Percentiles rank a stretch among this genome's conserved stretches.
Conservation (phyloP, 495 filamentous ascomycete genomes). For the Astrothelium macrocarpum region DNA sequence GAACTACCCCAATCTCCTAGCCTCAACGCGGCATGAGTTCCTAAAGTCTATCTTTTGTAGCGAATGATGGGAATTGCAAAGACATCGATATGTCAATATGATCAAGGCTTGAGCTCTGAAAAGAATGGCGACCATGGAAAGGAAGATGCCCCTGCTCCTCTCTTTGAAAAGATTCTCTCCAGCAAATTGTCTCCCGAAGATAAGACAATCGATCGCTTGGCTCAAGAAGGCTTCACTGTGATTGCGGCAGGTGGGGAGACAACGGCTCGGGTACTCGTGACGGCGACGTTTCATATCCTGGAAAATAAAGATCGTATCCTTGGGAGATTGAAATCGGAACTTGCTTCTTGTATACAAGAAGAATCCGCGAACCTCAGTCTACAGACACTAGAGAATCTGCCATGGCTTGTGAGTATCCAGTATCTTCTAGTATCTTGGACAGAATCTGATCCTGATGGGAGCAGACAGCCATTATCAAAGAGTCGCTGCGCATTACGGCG, state of each 20-base stretch:
- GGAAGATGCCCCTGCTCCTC: neutral
- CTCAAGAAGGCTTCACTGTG: neutral
- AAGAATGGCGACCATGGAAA: too few relatives aligned
- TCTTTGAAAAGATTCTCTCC: neutral
- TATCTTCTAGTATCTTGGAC: neutral
- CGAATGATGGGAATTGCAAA: neutral
- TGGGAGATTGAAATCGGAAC: neutral
- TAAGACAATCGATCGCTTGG: neutral
- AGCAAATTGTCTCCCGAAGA: neutral
- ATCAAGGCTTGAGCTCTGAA: too few relatives aligned
- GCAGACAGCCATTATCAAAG: constrained; percentile 33
- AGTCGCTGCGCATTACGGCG: constrained; percentile 34
- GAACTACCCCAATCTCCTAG: too few relatives aligned
- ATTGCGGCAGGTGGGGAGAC: neutral
- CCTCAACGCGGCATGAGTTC: too few relatives aligned
- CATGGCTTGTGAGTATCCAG: constrained; percentile 25
- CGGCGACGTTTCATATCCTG: neutral
- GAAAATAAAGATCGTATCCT: neutral
- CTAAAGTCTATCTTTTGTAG: neutral
- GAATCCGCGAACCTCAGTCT: neutral
- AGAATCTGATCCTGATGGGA: neutral
- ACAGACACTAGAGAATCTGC: constrained; percentile 26
- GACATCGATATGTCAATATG: neutral
- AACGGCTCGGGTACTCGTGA: neutral
- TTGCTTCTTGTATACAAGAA: neutral